Conservation (phyloP, 345 rosid species). For the Orychophragmus violaceus region DNA sequence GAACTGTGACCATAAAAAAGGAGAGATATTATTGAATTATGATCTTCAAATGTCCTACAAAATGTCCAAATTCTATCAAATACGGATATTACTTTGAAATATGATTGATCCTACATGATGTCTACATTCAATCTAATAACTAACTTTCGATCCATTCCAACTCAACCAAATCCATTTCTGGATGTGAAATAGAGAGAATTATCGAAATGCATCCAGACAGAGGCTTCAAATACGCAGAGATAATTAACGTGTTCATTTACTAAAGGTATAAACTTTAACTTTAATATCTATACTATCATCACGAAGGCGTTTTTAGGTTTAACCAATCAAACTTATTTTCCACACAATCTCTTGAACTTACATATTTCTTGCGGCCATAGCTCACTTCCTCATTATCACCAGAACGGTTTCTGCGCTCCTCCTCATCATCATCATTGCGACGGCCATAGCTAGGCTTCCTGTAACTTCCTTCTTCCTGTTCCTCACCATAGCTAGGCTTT, state of each 20-base stretch:
- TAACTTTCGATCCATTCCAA: neutral
- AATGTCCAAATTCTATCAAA: neutral
- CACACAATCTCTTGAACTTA: conserved; percentile 29
- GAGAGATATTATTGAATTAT: neutral
- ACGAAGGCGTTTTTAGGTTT: neutral
- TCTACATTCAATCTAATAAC: neutral
- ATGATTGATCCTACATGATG: too few relatives aligned
- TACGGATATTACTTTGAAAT: neutral
- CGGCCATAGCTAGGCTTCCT: conserved; percentile 38
- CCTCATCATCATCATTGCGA: conserved; percentile 54
- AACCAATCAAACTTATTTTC: neutral
- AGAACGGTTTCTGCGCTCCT: conserved; percentile 34
- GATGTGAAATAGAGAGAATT: neutral
- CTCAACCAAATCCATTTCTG: neutral
- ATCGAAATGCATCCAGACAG: neutral
- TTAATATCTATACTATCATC: neutral
- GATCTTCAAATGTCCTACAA: neutral
- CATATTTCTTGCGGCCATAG: conserved; percentile 86
- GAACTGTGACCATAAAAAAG: neutral
- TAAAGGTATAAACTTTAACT: neutral
- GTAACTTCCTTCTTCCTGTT: conserved; percentile 38
- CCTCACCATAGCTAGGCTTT: conserved; percentile 30
- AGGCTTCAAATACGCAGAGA: neutral
- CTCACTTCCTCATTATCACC: conserved; percentile 53
- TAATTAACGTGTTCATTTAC: neutral